Base-by-base conservation (phyloP, 2,329 filamentous ascomycete genomes). In the Dichotomopilus funicola region DNA sequence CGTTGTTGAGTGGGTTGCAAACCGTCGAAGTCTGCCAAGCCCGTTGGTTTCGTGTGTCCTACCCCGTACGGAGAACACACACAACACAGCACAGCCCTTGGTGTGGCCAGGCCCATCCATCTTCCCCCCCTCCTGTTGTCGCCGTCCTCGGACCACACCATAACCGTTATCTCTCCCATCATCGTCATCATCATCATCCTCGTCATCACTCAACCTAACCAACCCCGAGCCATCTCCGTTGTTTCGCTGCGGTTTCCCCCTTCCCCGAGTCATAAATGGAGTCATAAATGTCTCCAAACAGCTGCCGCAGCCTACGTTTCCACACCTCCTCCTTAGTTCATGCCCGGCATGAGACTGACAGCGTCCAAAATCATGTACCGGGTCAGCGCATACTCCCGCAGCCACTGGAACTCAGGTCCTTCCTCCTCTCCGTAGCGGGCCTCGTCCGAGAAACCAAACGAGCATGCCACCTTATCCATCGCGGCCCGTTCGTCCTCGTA, bases 301-400 rank as follows among this genome's bases (percentile, higher is more conserved):
- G 38, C 11, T 11, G 31, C 35, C 13, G 54, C 31, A 49, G 41
- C 63, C 61, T 27, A 27, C 19, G 19, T 27, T 27, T 27, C 19
- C 19, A 27, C 19, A 27, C 19, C 19, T 27, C 19, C 19, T 27
- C 19, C 19, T 27, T 65, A 75, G 61, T 68, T 73, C 91, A 96
- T 96, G 13, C 92, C 94, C 62, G 90, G 86, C 89, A 97, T 92
- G 65, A 96, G 79, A 68, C 92, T 88, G 12, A 90, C 86, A 62
- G 86, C 85, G 71, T 99, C 94, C 51, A 99, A 74, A 62, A 95
- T 80, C 92, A 97, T 96, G 34, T 88, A 87, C 67, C 88, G 86
- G 66, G 87, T 79, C 40, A 88, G 83, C 64, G 91, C 83, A 72
- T 90, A 94, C 72, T 96, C 89, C 62, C 86, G 83, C 60, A 99